Conservation (phyloP, 2,329 filamentous ascomycete genomes). For the Coniochaeta hoffmannii region DNA sequence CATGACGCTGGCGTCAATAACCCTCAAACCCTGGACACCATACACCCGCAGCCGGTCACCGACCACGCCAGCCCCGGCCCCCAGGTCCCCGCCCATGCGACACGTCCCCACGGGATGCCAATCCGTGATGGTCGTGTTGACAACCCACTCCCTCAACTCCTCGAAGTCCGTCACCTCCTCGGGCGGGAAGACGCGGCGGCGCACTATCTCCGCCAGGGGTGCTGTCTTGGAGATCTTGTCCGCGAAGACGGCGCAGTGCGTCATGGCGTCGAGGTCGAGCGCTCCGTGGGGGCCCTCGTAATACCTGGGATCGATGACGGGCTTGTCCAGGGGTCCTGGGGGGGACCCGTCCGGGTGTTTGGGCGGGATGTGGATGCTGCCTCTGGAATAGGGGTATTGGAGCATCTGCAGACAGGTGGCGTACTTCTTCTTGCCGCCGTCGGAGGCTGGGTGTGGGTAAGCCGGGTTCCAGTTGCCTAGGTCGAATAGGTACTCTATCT, state of each 20-base stretch:
- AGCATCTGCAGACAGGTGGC: constrained; percentile 41
- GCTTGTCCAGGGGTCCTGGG: constrained; percentile 17
- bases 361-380: constrained; percentile 35
- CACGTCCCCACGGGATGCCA: constrained; percentile 36
- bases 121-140: constrained; percentile 11
- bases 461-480: constrained; percentile 37
- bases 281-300: constrained; percentile 29
- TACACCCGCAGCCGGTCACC: constrained; percentile 34
- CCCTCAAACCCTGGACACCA: constrained; percentile 35
- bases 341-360: constrained; percentile 3
- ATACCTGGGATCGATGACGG: constrained; percentile 34
- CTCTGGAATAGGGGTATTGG: constrained; percentile 43
- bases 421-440: constrained; percentile 36
- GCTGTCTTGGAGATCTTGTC: constrained; percentile 11
- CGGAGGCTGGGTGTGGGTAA: constrained; percentile 18
- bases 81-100: constrained; percentile 32
- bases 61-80: constrained; percentile 32
- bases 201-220: constrained; percentile 13
- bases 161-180: constrained; percentile 1
- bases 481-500: constrained; percentile 42
- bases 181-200: constrained; percentile 8
- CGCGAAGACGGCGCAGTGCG: constrained; percentile 11
- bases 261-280: constrained; percentile 13
- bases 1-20: constrained; percentile 39
- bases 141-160: constrained; percentile 12